phyloP scores from a whole-genome alignment of 257 asterid genomes.

The Coffea canephora region DNA sequence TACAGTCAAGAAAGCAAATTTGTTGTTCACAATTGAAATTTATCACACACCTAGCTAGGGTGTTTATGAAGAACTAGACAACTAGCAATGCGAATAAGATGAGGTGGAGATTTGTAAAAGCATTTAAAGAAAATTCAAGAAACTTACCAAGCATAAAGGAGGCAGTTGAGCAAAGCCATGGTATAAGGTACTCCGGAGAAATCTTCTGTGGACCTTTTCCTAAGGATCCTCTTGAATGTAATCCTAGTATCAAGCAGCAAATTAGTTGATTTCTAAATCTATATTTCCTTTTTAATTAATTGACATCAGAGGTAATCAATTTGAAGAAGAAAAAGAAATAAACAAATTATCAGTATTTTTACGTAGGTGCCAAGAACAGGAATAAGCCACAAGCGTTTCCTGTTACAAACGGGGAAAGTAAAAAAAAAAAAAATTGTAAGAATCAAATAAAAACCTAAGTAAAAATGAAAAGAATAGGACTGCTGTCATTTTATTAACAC shows the following conservation, averaged over 20 bases:
- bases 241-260: conserved; percentile 37
- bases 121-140: not conserved
- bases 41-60: too few species aligned
- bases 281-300: too few species aligned
- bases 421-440: not conserved
- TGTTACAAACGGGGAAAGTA: conserved; percentile 8
- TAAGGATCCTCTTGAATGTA: conserved; percentile 71
- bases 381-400: conserved; percentile 77
- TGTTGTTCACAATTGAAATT: too few species aligned
- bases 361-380: conserved; percentile 82
- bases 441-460: not conserved
- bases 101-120: not conserved
- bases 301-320: not conserved
- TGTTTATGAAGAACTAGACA: too few species aligned
- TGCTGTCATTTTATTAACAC: not conserved
- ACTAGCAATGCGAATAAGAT: too few species aligned
- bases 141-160: conserved; percentile 70
- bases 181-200: conserved; percentile 84
- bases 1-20: too few species aligned
- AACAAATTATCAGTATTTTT: conserved; percentile 8
- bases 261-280: not conserved
- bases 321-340: not conserved
- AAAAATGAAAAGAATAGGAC: not conserved
- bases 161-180: conserved; percentile 83
- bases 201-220: conserved; percentile 59